phyloP scores from a whole-genome alignment of 2,329 filamentous ascomycete species.

The Claviceps digitariae region DNA sequence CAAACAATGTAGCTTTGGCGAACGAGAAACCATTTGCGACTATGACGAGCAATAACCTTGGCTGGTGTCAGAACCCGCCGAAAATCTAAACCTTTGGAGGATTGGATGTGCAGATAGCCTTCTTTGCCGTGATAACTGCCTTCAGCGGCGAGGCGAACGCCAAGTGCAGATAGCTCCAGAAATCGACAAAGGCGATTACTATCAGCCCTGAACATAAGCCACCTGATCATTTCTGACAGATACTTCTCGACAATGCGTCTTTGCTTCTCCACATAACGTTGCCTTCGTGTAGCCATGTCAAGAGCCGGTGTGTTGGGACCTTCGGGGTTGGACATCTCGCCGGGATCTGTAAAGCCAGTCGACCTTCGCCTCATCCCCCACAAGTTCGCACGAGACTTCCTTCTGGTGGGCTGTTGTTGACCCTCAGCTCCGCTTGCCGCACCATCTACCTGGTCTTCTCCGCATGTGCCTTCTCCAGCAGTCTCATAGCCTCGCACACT shows the following conservation, averaged over 20 bases:
- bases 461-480: conserved; percentile 39
- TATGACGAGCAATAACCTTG: conserved; percentile 69
- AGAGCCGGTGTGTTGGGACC: conserved; percentile 29
- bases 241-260: conserved; percentile 79
- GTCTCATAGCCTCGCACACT: conserved; percentile 28
- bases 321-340: conserved; percentile 29
- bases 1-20: conserved; percentile 95
- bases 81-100: conserved; percentile 77
- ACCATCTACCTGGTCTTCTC: conserved; percentile 45
- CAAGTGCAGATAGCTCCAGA: conserved; percentile 83
- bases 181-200: conserved; percentile 95
- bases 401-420: conserved; percentile 22
- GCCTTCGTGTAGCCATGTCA: conserved; percentile 27
- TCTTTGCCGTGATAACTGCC: conserved; percentile 97
- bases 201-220: conserved; percentile 91
- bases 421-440: conserved; percentile 22
- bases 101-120: conserved; percentile 84
- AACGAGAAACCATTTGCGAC: conserved; percentile 96
- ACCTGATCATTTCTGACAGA: conserved; percentile 84
- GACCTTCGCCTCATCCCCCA: conserved; percentile 40
- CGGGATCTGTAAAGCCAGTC: conserved; percentile 33
- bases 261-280: conserved; percentile 67
- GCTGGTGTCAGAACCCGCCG: conserved; percentile 65
- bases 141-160: conserved; percentile 85
- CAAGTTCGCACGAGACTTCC: conserved; percentile 39